Evolutionary conservation across 495 filamentous ascomycete species (phyloP).

Genomic region (Lophiostoma macrostomum): DNA sequence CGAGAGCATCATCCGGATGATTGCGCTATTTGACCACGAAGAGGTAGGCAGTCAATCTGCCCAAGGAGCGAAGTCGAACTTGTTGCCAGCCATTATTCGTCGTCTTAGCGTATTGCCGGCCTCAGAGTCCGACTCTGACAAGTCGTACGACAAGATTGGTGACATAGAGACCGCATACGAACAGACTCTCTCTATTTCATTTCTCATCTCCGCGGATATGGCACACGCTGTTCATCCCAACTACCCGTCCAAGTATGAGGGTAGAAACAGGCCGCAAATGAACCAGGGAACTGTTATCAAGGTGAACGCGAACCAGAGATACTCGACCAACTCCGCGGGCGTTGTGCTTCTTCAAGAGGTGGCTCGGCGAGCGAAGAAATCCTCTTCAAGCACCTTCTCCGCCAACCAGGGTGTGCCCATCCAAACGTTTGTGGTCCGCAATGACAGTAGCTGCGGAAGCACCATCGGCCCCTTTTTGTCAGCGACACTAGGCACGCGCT

Average conservation of each 20-base stretch:
- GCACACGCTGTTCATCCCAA: conserved; percentile 94
- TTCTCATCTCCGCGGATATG: conserved; percentile 97
- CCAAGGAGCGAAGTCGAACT: conserved; percentile 89
- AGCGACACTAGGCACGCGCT: conserved; percentile 78
- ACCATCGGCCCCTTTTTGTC: conserved; percentile 96
- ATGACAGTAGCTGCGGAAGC: conserved; percentile 89
- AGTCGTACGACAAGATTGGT: conserved; percentile 49
- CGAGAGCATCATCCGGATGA: conserved; percentile 79
- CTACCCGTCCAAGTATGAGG: conserved; percentile 86
- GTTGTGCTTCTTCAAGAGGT: conserved; percentile 89
- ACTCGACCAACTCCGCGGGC: conserved; percentile 92
- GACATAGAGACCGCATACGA: conserved; percentile 79
- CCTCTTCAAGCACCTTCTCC: conserved; percentile 32
- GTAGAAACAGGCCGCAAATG: conserved; percentile 85
- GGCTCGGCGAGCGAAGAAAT: conserved; percentile 60
- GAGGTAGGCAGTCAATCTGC: conserved; percentile 90
- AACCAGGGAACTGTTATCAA: conserved; percentile 97
- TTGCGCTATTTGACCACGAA: conserved; percentile 95
- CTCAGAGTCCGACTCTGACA: conserved; percentile 50
- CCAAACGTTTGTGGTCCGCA: conserved; percentile 93
- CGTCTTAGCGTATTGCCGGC: conserved; percentile 75
- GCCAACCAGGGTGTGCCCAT: conserved; percentile 64
- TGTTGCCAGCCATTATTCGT: conserved; percentile 83
- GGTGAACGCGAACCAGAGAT: conserved; percentile 94
- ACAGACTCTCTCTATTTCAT: conserved; percentile 86